Evolutionary conservation across 768 basidiomycete genomes (phyloP).

Genomic region (Brasilioporus rufonigricans): DNA sequence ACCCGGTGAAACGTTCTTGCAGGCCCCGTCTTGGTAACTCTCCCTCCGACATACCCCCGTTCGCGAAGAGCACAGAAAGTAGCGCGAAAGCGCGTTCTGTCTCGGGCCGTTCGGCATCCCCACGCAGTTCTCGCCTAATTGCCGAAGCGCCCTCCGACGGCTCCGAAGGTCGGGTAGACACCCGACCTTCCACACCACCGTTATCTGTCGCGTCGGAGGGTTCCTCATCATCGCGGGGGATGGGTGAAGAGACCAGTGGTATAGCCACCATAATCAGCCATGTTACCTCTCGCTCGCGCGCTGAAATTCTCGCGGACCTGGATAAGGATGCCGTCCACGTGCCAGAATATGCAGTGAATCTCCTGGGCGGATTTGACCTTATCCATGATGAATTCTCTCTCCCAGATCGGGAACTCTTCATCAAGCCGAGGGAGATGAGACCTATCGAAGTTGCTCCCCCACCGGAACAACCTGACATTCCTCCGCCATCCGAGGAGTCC

Average conservation of each 20-base stretch:
- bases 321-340: slow-evolving; percentile 36
- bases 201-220: slow-evolving; percentile 26
- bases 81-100: slow-evolving; percentile 12
- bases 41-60: slow-evolving; percentile 13
- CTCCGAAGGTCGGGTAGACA: slow-evolving; percentile 23
- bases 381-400: slow-evolving; percentile 34
- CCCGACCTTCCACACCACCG: slow-evolving; percentile 31
- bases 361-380: slow-evolving; percentile 42
- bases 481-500: slow-evolving; percentile 33
- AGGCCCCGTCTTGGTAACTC: slow-evolving; percentile 21
- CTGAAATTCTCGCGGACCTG: slow-evolving; percentile 37
- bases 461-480: slow-evolving; percentile 12
- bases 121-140: slow-evolving; percentile 23
- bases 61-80: slow-evolving; percentile 20
- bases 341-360: slow-evolving; percentile 45
- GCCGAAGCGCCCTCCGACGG: slow-evolving; percentile 16
- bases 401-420: slow-evolving; percentile 30
- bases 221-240: slow-evolving; percentile 24
- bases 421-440: slow-evolving; percentile 29
- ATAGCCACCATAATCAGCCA: slow-evolving; percentile 39
- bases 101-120: slow-evolving; percentile 19
- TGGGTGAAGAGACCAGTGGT: slow-evolving; percentile 23
- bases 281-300: slow-evolving; percentile 32
- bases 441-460: slow-evolving; percentile 29
- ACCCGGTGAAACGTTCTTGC: slow-evolving; percentile 29